These are phyloP conservation scores for Lentinula boryana DNA, from an alignment of 768 basidiomycete species.

Conservation along the genomic window DNA sequence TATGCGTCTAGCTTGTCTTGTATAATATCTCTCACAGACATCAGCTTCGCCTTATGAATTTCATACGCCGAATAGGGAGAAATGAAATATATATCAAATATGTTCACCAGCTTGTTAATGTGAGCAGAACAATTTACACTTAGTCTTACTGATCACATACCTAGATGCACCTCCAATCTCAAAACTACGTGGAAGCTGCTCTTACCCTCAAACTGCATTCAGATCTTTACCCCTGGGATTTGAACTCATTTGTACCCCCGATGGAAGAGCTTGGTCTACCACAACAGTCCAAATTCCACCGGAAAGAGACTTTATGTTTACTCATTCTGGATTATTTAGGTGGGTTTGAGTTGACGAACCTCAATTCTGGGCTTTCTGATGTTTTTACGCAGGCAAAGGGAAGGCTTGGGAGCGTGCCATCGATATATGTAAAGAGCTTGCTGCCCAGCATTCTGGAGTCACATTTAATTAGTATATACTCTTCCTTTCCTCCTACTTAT, in stretches of 20 bases:
- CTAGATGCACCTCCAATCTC: slow-evolving; percentile 82
- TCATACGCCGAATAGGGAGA: slow-evolving; percentile 85
- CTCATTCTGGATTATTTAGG: slow-evolving; percentile 93
- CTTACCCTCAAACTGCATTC: slow-evolving; percentile 91
- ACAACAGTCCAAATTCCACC: slow-evolving; percentile 88
- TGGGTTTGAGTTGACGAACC: slow-evolving; percentile 22
- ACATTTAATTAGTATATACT: slow-evolving; percentile 81
- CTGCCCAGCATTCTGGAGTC: slow-evolving; percentile 79
- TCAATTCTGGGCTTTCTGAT: slow-evolving; percentile 3
- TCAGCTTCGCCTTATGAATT: slow-evolving; percentile 86
- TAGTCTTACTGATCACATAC: not conserved
- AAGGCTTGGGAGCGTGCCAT: slow-evolving; percentile 97
- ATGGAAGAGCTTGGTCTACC: slow-evolving; percentile 89
- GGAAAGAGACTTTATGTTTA: slow-evolving; percentile 89
- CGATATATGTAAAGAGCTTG: slow-evolving; percentile 88
- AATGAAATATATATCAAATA: slow-evolving; percentile 96
- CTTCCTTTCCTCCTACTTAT: slow-evolving; percentile 8
- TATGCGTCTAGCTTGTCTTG: slow-evolving; percentile 20
- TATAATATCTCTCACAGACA: slow-evolving; percentile 7
- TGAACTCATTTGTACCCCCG: slow-evolving; percentile 72
- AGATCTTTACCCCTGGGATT: slow-evolving; percentile 88
- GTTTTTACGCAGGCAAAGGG: slow-evolving; percentile 62
- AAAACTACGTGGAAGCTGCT: slow-evolving; percentile 91
- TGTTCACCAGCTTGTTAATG: slow-evolving; percentile 90
- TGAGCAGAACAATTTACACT: slow-evolving; percentile 28